Percentiles rank a stretch among this genome's conserved stretches.
Conservation (phyloP, 805 yeast genomes). For the Teunomyces pallodes region DNA sequence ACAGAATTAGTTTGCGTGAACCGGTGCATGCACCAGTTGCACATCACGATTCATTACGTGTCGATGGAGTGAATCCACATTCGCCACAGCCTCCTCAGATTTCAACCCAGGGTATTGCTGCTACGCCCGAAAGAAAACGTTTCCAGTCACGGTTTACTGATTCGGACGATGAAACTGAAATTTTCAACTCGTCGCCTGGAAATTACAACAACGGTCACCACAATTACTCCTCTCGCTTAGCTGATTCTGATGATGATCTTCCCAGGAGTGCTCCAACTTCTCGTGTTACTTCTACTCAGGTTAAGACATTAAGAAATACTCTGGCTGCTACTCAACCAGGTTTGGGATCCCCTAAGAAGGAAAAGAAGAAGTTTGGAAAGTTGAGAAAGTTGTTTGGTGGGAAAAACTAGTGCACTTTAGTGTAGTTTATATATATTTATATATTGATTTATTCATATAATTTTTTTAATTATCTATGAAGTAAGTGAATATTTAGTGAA, state of each 20-base stretch:
- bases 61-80: background rate
- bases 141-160: slow-evolving; percentile 27
- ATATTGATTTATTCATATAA: slow-evolving; percentile 1
- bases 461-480: background rate
- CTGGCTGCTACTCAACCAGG: background rate
- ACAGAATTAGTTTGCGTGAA: slow-evolving; percentile 10
- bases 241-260: slow-evolving; percentile 13
- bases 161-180: slow-evolving; percentile 26
- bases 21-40: slow-evolving; percentile 21
- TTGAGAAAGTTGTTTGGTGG: slow-evolving; percentile 41
- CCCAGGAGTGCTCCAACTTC: slow-evolving; percentile 5
- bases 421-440: slow-evolving; percentile 1
- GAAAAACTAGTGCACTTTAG: slow-evolving; percentile 2
- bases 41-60: background rate
- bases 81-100: background rate
- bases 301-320: slow-evolving; percentile 11
- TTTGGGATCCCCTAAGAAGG: slow-evolving; percentile 15
- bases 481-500: background rate
- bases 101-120: slow-evolving; percentile 9
- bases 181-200: background rate
- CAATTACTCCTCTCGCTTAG: slow-evolving; percentile 9
- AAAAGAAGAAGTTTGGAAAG: slow-evolving; percentile 38
- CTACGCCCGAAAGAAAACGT: background rate
- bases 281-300: slow-evolving; percentile 8
- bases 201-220: slow-evolving; percentile 2